Base-by-base conservation (phyloP, 768 basidiomycete genomes). In the Kwoniella bestiolae region DNA sequence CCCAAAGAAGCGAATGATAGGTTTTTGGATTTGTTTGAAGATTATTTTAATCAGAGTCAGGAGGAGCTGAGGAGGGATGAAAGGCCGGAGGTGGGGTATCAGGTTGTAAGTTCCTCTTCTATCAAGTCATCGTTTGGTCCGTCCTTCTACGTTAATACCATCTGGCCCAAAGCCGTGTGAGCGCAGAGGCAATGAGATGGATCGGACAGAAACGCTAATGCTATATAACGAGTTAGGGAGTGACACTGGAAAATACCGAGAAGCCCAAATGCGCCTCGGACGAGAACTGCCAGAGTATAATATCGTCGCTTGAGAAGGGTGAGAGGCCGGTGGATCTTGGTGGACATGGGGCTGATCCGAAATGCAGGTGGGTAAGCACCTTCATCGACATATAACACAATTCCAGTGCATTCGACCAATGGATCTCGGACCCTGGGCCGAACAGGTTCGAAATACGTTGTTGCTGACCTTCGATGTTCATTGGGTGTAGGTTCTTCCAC, bases 231-330 rank as follows among this genome's bases (percentile, higher is more conserved):
- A n/a, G n/a, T n/a, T 66, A 81, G 88, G 94, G 94, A 2, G 92
- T 93, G 4, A 96, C 94, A 4, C 87, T 95, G n/a, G 92, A 94
- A 82, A 93, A 94, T 80, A 97, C 93, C 2, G 94, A 96, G 83
- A 92, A 91, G 87, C 83, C 83, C 5, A 81, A 82, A 59, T 84
- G 83, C 71, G 71, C 72, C 14, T 76, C 76, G 2, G 86, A 93
- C 75, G 89, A 90, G 52, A 87, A 90, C 11, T 98, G 94, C 77
- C 84, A 91, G 45, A 83, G 84, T 44, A 84, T 97, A 64, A 97
- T 97, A 69, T 86, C 86, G 56, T 83, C 83, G 2, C 84, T 98
- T 25, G 90, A 90, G 41, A 88, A 88, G 2, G 81, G 85, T 0
- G 91, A 98, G 75, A 82, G 94, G 31, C 94, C 94, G 6, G 80